A percentile compares a stretch with the other conserved stretches of the same genome.
Evolutionary conservation across 106 monocot genomes (phyloP).

Genomic region (Xerophyta viscosa): DNA sequence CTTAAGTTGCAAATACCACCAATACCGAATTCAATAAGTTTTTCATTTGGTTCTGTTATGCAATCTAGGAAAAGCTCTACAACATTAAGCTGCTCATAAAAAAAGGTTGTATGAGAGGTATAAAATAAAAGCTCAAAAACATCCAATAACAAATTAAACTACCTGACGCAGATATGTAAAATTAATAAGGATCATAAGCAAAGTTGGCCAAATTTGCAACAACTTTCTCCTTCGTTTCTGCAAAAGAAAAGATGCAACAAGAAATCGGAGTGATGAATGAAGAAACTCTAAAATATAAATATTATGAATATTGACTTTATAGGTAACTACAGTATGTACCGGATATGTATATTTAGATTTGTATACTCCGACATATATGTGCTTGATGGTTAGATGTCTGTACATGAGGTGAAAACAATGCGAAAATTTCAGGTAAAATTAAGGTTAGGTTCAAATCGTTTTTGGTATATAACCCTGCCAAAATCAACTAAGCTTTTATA

Average conservation of each 20-base stretch:
- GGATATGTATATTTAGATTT: too few relatives aligned
- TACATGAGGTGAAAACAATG: too few relatives aligned
- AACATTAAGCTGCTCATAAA: constrained; percentile 63
- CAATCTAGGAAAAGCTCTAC: constrained; percentile 90
- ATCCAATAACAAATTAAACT: constrained; percentile 1
- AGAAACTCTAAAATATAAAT: background rate
- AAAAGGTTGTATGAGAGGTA: background rate
- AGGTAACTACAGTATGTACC: too few relatives aligned
- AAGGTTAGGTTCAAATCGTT: too few relatives aligned
- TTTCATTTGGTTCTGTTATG: constrained; percentile 95
- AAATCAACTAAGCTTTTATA: too few relatives aligned
- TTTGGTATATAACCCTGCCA: too few relatives aligned
- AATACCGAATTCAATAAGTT: constrained; percentile 77
- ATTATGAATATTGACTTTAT: too few relatives aligned
- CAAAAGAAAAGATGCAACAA: background rate
- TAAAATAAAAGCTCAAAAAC: background rate
- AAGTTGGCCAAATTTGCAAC: constrained; percentile 98
- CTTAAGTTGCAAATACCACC: constrained; percentile 86
- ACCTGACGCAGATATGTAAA: constrained; percentile 85
- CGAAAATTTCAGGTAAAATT: too few relatives aligned
- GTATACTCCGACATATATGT: too few relatives aligned
- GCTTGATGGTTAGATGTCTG: too few relatives aligned
- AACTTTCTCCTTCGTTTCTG: constrained; percentile 86
- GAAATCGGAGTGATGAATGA: background rate
- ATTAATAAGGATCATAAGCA: constrained; percentile 97